phyloP scores from a whole-genome alignment of 208 protist genomes.

The Angomonas deanei region DNA sequence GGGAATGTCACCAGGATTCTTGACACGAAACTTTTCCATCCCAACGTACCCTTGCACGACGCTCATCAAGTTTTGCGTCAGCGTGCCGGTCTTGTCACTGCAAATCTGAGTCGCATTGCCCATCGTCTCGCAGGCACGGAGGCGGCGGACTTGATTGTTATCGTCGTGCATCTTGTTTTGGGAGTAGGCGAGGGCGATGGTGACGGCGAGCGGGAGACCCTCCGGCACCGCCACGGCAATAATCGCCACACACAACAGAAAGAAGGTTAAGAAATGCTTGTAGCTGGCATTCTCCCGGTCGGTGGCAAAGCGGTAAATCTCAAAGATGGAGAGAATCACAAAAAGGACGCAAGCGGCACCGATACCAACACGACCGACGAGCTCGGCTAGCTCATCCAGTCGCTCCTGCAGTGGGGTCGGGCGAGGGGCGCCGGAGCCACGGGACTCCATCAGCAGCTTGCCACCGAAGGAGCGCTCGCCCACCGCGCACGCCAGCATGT shows the following conservation, averaged over 20 bases:
- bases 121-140: constrained; percentile 98
- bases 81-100: constrained; percentile 98
- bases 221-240: constrained; percentile 98
- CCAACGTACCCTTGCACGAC: constrained; percentile 85
- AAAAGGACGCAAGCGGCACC: constrained; percentile 68
- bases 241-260: constrained; percentile 93
- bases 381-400: constrained; percentile 80
- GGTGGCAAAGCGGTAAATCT: constrained; percentile 29
- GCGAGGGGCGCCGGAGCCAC: constrained; percentile 23
- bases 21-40: constrained; percentile 43
- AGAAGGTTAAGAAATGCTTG: constrained; percentile 66
- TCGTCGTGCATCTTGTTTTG: constrained; percentile 98
- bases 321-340: constrained; percentile 37
- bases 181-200: constrained; percentile 97
- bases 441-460: constrained; percentile 79
- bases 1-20: constrained; percentile 45
- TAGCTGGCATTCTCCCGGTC: constrained; percentile 11
- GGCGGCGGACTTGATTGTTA: constrained; percentile 97
- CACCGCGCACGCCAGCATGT: constrained; percentile 90
- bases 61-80: constrained; percentile 97
- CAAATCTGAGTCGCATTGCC: constrained; percentile 96
- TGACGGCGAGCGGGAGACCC: constrained; percentile 95
- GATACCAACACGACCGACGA: constrained; percentile 89
- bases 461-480: constrained; percentile 90
- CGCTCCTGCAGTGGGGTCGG: constrained; percentile 94